These are phyloP conservation scores for Solanum pinnatisectum DNA, from an alignment of 257 asterid genomes.

Conservation along the genomic window DNA sequence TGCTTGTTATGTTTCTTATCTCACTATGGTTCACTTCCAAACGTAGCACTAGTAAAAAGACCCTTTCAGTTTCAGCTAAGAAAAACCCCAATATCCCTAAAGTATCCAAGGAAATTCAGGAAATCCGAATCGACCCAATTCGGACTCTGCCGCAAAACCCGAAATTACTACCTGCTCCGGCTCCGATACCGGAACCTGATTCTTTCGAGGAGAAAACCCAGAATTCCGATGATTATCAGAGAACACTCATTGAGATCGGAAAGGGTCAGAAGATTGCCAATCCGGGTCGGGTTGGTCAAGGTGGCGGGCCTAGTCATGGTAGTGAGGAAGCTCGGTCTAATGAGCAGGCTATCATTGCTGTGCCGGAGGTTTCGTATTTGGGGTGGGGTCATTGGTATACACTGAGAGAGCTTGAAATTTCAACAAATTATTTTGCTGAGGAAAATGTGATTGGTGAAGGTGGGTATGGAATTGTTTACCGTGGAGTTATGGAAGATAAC, in stretches of 20 bases:
- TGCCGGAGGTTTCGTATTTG: slow-evolving; percentile 86
- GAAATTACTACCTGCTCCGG: slow-evolving; percentile 19
- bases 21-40: slow-evolving; percentile 73
- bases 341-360: slow-evolving; percentile 28
- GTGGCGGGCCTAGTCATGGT: slow-evolving; percentile 43
- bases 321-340: slow-evolving; percentile 40
- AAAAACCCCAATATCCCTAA: slow-evolving; percentile 37
- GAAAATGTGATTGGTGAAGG: slow-evolving; percentile 96
- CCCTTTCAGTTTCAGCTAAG: slow-evolving; percentile 7
- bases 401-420: slow-evolving; percentile 66
- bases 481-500: slow-evolving; percentile 52
- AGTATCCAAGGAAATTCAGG: slow-evolving; percentile 69
- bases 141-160: slow-evolving; percentile 15
- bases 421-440: slow-evolving; percentile 57
- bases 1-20: slow-evolving; percentile 50
- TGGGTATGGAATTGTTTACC: slow-evolving; percentile 88
- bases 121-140: slow-evolving; percentile 52
- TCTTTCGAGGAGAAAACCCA: slow-evolving; percentile 6
- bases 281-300: slow-evolving; percentile 34
- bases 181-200: slow-evolving; percentile 33
- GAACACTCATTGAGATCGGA: slow-evolving; percentile 47
- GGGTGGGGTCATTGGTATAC: slow-evolving; percentile 99
- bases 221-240: slow-evolving; percentile 22
- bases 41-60: slow-evolving; percentile 21
- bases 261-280: slow-evolving; percentile 44